phyloP scores from a whole-genome alignment of 2,329 filamentous ascomycete species.

The Drechslerella coelobrocha region DNA sequence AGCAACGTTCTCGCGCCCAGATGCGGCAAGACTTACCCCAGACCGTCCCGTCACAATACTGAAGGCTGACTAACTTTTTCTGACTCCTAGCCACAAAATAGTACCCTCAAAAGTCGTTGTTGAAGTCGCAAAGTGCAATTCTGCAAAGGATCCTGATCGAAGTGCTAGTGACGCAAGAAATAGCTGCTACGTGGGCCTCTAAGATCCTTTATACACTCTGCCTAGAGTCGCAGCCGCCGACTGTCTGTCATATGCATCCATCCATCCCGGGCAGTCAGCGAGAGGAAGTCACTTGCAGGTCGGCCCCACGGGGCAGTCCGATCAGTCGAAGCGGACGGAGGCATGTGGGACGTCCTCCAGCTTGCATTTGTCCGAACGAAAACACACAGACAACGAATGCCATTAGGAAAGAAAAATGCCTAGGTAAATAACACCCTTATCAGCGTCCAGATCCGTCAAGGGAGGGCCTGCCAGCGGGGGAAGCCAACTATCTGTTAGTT shows the following conservation, averaged over 20 bases:
- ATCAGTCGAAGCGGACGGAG: background rate
- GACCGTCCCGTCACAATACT: too few species aligned
- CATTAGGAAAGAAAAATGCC: too few species aligned
- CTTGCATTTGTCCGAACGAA: constrained; percentile 45
- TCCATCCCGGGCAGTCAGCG: background rate
- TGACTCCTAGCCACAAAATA: too few species aligned
- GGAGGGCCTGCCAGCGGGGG: background rate
- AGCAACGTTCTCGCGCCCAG: background rate
- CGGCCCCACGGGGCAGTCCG: background rate
- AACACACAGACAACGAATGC: too few species aligned
- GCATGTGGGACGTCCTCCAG: constrained; percentile 45
- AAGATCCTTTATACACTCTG: constrained; percentile 18
- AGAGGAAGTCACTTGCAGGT: constrained; percentile 8
- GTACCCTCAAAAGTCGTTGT: too few species aligned
- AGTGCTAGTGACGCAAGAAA: too few species aligned
- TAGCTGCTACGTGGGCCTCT: too few species aligned
- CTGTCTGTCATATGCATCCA: constrained; percentile 11
- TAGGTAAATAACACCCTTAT: background rate
- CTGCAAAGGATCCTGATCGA: too few species aligned
- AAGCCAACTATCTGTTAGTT: background rate
- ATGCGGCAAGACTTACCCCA: constrained; percentile 1
- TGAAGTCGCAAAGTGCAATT: too few species aligned
- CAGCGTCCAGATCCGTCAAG: background rate
- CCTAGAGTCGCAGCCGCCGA: background rate
- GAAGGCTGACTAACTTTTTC: too few species aligned